A percentile compares a stretch with the other conserved stretches of the same genome.
phyloP scores from a whole-genome alignment of 805 yeast species.

The Tetrapisispora namnaoensis region DNA sequence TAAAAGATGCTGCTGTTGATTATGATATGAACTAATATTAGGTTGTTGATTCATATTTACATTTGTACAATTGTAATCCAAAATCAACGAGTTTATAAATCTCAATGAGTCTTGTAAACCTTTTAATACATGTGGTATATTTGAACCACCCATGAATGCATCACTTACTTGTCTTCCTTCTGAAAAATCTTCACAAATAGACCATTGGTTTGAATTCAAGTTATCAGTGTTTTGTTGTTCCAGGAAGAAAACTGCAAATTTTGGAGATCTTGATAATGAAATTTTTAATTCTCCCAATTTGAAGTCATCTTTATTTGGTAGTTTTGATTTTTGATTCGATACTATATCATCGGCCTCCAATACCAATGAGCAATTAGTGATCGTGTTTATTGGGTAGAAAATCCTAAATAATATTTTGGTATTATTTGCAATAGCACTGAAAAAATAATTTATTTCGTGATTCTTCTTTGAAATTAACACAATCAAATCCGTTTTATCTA shows the following conservation, averaged over 20 bases:
- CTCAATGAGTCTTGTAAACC: constrained; percentile 45
- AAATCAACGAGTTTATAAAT: constrained; percentile 44
- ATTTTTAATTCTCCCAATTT: constrained; percentile 39
- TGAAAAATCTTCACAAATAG: constrained; percentile 73
- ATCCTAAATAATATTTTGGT: constrained; percentile 63
- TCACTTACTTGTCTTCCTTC: constrained; percentile 73
- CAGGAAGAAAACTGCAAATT: constrained; percentile 67
- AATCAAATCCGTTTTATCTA: constrained; percentile 54
- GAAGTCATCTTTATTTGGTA: constrained; percentile 13
- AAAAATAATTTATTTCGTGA: constrained; percentile 66
- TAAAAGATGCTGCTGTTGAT: not conserved
- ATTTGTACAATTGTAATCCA: constrained; percentile 12
- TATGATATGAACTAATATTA: not conserved
- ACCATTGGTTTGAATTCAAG: constrained; percentile 32
- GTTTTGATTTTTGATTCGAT: not conserved
- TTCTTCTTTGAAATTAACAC: constrained; percentile 64
- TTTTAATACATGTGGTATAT: constrained; percentile 58
- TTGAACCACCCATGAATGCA: constrained; percentile 53
- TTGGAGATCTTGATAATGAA: constrained; percentile 51
- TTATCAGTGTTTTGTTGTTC: constrained; percentile 29
- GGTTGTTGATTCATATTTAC: constrained; percentile 2
- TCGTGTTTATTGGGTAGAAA: constrained; percentile 56
- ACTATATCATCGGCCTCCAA: constrained; percentile 32
- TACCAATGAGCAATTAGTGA: constrained; percentile 47
- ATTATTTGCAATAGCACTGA: constrained; percentile 59